These are phyloP conservation scores for Mycena galericulata DNA, from an alignment of 768 basidiomycete species.

Conservation along the genomic window DNA sequence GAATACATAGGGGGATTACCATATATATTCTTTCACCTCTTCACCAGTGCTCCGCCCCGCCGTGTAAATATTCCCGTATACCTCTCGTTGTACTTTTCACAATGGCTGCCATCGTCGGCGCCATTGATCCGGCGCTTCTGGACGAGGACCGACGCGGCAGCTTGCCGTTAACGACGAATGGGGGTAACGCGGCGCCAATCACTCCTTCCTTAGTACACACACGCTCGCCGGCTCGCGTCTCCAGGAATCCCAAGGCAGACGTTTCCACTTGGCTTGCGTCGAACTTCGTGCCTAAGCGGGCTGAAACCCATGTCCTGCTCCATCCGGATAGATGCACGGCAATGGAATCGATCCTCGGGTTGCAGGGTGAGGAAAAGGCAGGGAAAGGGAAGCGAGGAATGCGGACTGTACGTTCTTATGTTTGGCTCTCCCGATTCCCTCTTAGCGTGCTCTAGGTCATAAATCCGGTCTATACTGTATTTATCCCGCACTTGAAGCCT, in stretches of 20 bases:
- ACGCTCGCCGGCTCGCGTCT: not conserved
- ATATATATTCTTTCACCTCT: not conserved
- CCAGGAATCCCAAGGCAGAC: not conserved
- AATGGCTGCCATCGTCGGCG: not conserved
- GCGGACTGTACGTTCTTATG: slow-evolving; percentile 34
- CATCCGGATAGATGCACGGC: slow-evolving; percentile 41
- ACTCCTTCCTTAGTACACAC: not conserved
- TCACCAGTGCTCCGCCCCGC: too few relatives aligned
- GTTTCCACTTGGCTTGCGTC: not conserved
- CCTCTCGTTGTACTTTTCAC: too few relatives aligned
- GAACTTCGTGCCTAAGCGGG: not conserved
- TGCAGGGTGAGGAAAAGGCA: slow-evolving; percentile 46
- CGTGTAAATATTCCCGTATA: not conserved
- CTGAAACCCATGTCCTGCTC: slow-evolving; percentile 31
- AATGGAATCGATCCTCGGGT: slow-evolving; percentile 38
- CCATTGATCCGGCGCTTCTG: not conserved
- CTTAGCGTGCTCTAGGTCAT: slow-evolving; percentile 36
- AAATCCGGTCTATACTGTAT: slow-evolving; percentile 44
- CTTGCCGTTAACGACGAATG: not conserved
- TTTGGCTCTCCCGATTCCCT: not conserved
- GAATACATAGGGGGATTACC: not conserved
- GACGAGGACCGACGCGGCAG: not conserved
- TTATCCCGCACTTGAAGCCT: slow-evolving; percentile 42
- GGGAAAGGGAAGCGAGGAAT: slow-evolving; percentile 37
- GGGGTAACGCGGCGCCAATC: not conserved